Evolutionary conservation across 345 rosid species (phyloP).

Genomic region (Eutrema heterophyllum): DNA sequence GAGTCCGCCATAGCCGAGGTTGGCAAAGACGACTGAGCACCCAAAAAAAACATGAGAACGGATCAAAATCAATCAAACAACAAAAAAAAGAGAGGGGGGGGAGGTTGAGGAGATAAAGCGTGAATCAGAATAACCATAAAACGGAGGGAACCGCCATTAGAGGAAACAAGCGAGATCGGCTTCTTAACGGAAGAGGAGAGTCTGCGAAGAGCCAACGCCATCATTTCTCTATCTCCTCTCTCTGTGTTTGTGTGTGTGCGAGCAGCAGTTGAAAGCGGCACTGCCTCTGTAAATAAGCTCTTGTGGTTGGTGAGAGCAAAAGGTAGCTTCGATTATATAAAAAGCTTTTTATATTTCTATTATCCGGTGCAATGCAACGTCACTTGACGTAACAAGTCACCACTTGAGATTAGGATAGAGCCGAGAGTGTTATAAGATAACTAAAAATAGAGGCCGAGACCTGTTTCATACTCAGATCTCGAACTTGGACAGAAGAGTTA

Average conservation of each 20-base stretch:
- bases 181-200: slow-evolving; percentile 47
- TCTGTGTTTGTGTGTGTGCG: not conserved
- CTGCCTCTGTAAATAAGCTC: not conserved
- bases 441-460: slow-evolving; percentile 34
- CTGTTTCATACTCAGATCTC: slow-evolving; percentile 71
- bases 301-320: slow-evolving; percentile 31
- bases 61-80: slow-evolving; percentile 19
- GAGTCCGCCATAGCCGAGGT: slow-evolving; percentile 41
- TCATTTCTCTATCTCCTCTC: slow-evolving; percentile 3
- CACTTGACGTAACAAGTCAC: not conserved
- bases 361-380: slow-evolving; percentile 6
- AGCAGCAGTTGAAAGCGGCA: not conserved
- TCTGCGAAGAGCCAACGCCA: slow-evolving; percentile 72
- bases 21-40: slow-evolving; percentile 63
- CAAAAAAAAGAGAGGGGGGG: not conserved
- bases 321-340: not conserved
- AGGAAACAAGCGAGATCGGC: slow-evolving; percentile 32
- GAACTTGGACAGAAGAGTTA: slow-evolving; percentile 62
- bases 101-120: not conserved
- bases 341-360: not conserved
- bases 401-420: no score
- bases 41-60: not conserved
- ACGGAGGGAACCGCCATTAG: slow-evolving; percentile 42
- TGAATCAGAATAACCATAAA: slow-evolving; percentile 36
- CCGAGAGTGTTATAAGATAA: not conserved